Evolutionary conservation across 139 green algal species (phyloP), one percentile per base, ranked within the genome.

Genomic region (Desmodesmus armatus): DNA sequence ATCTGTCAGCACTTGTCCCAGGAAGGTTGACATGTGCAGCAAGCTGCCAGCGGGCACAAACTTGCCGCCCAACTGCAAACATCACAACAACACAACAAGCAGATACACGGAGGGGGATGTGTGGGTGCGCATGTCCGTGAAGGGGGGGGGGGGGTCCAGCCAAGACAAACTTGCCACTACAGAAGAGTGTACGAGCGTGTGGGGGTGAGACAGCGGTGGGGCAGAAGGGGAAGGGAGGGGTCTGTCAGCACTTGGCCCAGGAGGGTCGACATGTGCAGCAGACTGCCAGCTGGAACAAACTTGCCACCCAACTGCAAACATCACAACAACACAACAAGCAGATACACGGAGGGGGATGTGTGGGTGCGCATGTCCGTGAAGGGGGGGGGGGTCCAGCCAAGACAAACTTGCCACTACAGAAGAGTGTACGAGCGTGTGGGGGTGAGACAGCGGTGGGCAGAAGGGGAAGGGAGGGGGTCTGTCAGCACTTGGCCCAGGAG

Each of bases 61-160:
- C 27, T 70, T 69, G 53, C 75, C 75, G 39, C 75, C n/a, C 19
- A 82, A 39, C 75, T 82, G 75, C 35, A 44, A 47, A n/a, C 27
- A 0, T n/a, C 53, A 63, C n/a, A 19, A 63, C 21, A 23, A 23
- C 13, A 7, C 21, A 63, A 23, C 53, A 19, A 25, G 11, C 53
- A 63, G 53, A 23, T 23, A 63, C n/a, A n/a, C n/a, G n/a, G n/a
- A n/a, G n/a, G n/a, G n/a, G n/a, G n/a, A 6, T 31, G 7, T 31
- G 4, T 63, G 27, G 53, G 47, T 9, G 13, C 9, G 47, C 9
- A 13, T 23, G 9, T 23, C 9, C 9, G 47, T 55, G 47, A 13
- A 23, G n/a, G n/a, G 47, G 9, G 13, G 9, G 13, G 47, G 9
- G 13, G 47, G 47, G n/a, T n/a, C 53, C 75, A 27, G 5, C 23